These are phyloP conservation scores for Leccinum obscurum DNA, from an alignment of 768 basidiomycete species.

Conservation along the genomic window DNA sequence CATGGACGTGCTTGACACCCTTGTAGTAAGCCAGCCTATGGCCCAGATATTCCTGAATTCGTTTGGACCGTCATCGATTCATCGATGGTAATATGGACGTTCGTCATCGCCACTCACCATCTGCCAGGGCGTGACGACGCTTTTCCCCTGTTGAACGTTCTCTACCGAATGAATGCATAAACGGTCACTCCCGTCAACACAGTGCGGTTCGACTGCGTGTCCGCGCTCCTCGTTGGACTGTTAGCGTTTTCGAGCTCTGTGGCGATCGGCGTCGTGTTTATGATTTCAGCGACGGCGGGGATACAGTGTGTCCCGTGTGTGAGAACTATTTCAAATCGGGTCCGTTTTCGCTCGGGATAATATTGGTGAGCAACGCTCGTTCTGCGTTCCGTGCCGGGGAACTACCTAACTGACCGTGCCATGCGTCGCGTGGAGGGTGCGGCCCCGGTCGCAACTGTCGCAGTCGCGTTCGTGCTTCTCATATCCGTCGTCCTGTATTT, in stretches of 20 bases:
- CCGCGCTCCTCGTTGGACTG: conserved; percentile 47
- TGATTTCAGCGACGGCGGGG: conserved; percentile 12
- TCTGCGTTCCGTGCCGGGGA: no score
- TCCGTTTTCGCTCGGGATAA: no score
- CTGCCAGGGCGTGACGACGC: conserved; percentile 55
- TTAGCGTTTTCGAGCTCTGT: conserved; percentile 51
- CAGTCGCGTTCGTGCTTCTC: no score
- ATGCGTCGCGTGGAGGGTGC: no score
- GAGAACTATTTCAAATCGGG: no score
- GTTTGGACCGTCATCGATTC: conserved; percentile 38
- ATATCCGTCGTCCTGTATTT: no score
- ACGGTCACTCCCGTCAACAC: conserved; percentile 33
- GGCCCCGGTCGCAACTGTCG: no score
- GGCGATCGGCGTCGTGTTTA: conserved; percentile 58
- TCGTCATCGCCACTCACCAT: conserved; percentile 56
- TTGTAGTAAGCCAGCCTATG: conserved; percentile 33
- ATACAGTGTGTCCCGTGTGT: no score
- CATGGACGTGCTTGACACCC: conserved; percentile 34
- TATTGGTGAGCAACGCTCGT: no score
- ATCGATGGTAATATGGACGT: conserved; percentile 48
- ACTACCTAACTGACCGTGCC: no score
- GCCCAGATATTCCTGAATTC: conserved; percentile 40
- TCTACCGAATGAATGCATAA: conserved; percentile 36
- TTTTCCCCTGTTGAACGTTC: conserved; percentile 50
- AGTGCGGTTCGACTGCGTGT: conserved; percentile 50